Evolutionary conservation across 495 filamentous ascomycete genomes (phyloP).

Genomic region (Neurospora pannonica): DNA sequence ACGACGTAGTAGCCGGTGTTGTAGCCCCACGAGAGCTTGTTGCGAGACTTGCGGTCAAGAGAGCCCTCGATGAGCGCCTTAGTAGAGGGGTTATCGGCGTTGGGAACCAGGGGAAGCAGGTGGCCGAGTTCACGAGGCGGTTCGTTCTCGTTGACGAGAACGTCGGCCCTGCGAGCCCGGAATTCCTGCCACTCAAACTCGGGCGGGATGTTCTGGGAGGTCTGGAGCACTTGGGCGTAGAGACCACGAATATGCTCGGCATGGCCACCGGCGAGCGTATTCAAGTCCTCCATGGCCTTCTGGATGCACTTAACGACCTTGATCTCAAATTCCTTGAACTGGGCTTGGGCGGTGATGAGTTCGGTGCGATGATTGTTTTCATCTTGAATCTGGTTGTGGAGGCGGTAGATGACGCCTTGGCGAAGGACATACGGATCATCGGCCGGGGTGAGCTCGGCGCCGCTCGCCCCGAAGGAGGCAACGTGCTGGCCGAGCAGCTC

Average conservation of each 20-base stretch:
- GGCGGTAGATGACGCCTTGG: constrained; percentile 68
- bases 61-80: constrained; percentile 76
- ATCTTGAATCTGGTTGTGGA: constrained; percentile 84
- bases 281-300: constrained; percentile 67
- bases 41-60: constrained; percentile 77
- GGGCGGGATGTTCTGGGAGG: constrained; percentile 69
- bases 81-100: constrained; percentile 74
- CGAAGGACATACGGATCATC: constrained; percentile 86
- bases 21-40: constrained; percentile 65
- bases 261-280: constrained; percentile 65
- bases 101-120: constrained; percentile 61
- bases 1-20: constrained; percentile 80
- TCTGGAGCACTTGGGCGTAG: constrained; percentile 72
- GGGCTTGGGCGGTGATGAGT: constrained; percentile 76
- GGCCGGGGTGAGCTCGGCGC: constrained; percentile 52
- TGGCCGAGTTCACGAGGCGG: constrained; percentile 60
- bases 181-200: constrained; percentile 93
- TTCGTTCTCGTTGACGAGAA: constrained; percentile 71
- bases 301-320: constrained; percentile 82
- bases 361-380: constrained; percentile 94
- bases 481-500: constrained; percentile 82
- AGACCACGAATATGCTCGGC: constrained; percentile 69
- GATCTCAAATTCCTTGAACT: constrained; percentile 79
- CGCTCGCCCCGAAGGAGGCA: constrained; percentile 60
- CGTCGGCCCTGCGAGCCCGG: constrained; percentile 50